phyloP scores from a whole-genome alignment of 116 monocot genomes.

The Cymodocea nodosa region DNA sequence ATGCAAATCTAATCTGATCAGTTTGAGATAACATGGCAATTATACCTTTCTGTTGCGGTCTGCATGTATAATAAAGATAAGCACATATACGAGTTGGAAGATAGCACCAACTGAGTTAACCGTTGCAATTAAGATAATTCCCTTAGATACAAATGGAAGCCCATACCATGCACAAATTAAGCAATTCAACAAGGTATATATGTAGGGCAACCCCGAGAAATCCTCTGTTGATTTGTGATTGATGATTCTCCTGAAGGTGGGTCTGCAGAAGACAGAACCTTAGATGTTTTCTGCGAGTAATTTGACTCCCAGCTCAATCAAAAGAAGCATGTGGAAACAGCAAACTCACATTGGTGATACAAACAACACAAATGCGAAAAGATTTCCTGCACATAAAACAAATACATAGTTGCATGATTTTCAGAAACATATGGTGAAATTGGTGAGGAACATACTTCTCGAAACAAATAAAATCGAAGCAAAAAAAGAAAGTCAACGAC shows the following conservation, averaged over 20 bases:
- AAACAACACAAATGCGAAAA: slow-evolving; percentile 80
- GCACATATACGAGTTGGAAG: slow-evolving; percentile 63
- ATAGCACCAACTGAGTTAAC: slow-evolving; percentile 73
- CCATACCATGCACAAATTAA: slow-evolving; percentile 85
- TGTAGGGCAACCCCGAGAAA: slow-evolving; percentile 85
- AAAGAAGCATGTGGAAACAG: not conserved
- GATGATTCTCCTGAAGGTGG: slow-evolving; percentile 71
- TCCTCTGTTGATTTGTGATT: slow-evolving; percentile 66
- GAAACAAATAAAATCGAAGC: not conserved
- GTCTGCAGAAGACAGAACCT: slow-evolving; percentile 24
- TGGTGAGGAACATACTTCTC: not conserved
- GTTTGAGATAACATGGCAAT: not conserved
- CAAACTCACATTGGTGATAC: slow-evolving; percentile 76
- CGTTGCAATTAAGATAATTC: slow-evolving; percentile 57
- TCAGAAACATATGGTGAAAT: not conserved
- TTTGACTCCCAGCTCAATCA: no score
- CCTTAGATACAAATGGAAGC: slow-evolving; percentile 55
- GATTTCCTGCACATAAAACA: slow-evolving; percentile 53
- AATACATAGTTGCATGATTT: not conserved
- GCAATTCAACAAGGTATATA: slow-evolving; percentile 77
- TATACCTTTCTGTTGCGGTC: slow-evolving; percentile 38
- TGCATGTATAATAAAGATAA: slow-evolving; percentile 52
- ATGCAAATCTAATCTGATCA: not conserved
- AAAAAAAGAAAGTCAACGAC: not conserved
- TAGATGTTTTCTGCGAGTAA: not conserved